Evolutionary conservation across 768 basidiomycete genomes (phyloP), one percentile per base, ranked within the genome.

Genomic region (Gyrodon lividus): DNA sequence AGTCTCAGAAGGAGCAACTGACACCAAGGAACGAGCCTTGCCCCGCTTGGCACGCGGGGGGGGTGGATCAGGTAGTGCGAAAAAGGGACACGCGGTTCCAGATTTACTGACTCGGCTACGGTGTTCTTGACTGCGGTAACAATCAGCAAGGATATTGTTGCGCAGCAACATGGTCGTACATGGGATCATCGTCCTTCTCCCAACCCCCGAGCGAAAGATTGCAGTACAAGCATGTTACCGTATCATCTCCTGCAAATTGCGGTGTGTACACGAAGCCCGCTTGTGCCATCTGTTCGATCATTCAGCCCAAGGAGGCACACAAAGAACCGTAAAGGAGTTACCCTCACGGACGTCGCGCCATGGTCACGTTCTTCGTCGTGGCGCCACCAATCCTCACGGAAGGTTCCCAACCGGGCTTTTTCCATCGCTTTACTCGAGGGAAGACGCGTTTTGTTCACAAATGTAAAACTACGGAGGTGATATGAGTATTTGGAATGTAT

Each of bases 191-290:
- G 13, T 81, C 82, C 24, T 77, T 72, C 38, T 93, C 90, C 95
- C 95, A 98, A 1, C 89, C 92, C 48, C 84, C 84, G 3, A 96
- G 79, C 2, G 83, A 77, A 30, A 86, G 74, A 39, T 84, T 76
- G 65, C 95, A 98, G 62, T 93, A 93, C 5, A 93, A 73, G 68
- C 95, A 98, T 0, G 84, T 84, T 0, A 83, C 92, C 1, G 84
- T 81, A 67, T 98, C 95, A 58, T 91, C 87, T 4, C 78, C 85
- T 2, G 73, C 60, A 12, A 74, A 69, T 50, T 84, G 80, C 2
- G 92, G 89, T 0, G 84, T 85, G 64, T 79, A 91, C 0, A 91
- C 79, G 63, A 96, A 97, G 7, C 95, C 95, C 3, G 93, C 92
- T 58, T 81, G 82, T 0, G 94, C 89, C 81, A 98, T 86, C 94